Conservation (phyloP, 192 early-diverging fungal species). For the Funneliformis mosseae region DNA sequence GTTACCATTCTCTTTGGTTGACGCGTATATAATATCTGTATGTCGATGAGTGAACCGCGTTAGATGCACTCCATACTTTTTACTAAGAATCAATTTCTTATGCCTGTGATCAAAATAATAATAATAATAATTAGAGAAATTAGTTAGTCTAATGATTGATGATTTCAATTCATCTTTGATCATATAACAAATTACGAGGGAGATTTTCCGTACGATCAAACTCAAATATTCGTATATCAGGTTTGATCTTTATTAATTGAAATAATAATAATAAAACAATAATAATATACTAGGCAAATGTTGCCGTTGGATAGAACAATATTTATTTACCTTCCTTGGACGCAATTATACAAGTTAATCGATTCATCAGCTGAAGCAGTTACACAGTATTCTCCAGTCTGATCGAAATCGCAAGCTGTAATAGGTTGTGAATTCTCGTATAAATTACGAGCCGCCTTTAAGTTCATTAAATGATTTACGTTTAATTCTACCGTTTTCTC, state of each 20-base stretch:
- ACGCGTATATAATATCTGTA: conserved; percentile 84
- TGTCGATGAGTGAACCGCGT: conserved; percentile 85
- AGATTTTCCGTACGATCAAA: neutral
- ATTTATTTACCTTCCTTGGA: conserved; percentile 70
- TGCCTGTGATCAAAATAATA: conserved; percentile 43
- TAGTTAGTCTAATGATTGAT: neutral
- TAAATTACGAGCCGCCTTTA: conserved; percentile 46
- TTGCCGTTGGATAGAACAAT: too few relatives aligned
- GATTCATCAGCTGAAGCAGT: conserved; percentile 86
- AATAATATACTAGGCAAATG: neutral
- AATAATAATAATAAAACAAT: neutral
- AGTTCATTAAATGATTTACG: neutral
- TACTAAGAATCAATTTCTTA: conserved; percentile 78
- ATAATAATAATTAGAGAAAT: neutral
- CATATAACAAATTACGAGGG: neutral
- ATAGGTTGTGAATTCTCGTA: conserved; percentile 71
- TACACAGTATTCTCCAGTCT: conserved; percentile 72
- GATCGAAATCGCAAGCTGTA: conserved; percentile 84
- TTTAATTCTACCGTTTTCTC: neutral
- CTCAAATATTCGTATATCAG: neutral
- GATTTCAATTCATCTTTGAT: neutral
- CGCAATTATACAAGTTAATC: conserved; percentile 82
- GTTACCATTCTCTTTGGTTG: conserved; percentile 89
- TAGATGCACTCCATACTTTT: conserved; percentile 93
- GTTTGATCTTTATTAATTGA: neutral